phyloP scores from a whole-genome alignment of 805 yeast genomes.

The Metschnikowia matae region DNA sequence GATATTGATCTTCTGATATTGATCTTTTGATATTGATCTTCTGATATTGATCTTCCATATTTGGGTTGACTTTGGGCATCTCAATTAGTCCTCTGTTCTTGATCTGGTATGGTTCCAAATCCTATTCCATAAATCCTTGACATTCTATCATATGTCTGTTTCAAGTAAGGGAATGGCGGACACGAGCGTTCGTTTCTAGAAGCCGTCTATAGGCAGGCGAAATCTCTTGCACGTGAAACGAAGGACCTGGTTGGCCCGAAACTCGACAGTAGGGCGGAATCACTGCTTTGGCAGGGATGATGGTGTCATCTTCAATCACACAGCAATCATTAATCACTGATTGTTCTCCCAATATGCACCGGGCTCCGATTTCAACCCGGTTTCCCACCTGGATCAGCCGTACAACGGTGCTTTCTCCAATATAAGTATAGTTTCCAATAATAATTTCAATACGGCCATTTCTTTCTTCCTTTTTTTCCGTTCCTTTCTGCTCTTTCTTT shows the following conservation, averaged over 20 bases:
- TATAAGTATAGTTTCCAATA: constrained; percentile 45
- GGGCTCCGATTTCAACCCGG: constrained; percentile 44
- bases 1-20: no score
- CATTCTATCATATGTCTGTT: no score
- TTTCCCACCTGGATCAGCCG: constrained; percentile 43
- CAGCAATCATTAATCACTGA: constrained; percentile 51
- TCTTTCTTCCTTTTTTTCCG: no score
- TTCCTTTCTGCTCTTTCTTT: no score
- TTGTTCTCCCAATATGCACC: constrained; percentile 34
- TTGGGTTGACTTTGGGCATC: no score
- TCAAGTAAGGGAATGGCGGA: constrained; percentile 12
- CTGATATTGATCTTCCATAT: no score
- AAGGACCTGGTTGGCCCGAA: constrained; percentile 34
- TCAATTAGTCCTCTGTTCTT: no score
- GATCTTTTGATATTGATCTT: no score
- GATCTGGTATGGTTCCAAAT: no score
- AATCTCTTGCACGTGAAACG: constrained; percentile 24
- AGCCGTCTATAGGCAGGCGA: constrained; percentile 30
- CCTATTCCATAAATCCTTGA: no score
- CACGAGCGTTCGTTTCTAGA: constrained; percentile 35
- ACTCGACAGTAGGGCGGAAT: constrained; percentile 54
- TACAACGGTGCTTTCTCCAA: constrained; percentile 35
- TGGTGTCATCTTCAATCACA: constrained; percentile 38
- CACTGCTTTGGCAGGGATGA: constrained; percentile 39
- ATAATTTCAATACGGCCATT: constrained; percentile 16